Evolutionary conservation across 179 eudicot species (phyloP), one percentile per base, ranked within the genome.

Genomic region (Gypsophila paniculata): DNA sequence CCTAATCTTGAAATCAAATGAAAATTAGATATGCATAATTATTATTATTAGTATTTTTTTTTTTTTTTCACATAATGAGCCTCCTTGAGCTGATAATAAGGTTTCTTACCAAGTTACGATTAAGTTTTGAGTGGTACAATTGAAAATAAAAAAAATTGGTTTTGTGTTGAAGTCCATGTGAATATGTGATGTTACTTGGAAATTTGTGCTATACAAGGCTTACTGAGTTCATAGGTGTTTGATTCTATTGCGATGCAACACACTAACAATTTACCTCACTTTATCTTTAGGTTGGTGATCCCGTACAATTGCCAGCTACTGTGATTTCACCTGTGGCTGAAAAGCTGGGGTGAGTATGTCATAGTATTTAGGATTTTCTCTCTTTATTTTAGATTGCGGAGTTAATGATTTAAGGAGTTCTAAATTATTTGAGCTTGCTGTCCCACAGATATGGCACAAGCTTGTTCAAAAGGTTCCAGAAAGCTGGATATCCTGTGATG

Each of bases 291-390:
- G 96, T 92, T 74, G 99, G 99, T 69, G 99, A 95, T 85, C 99
- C 99, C 23, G 93, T 90, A 82, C 99, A 95, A 65, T 74, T 95
- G 81, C 99, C 99, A 72, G 97, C 99, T 72, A 95, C 99, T 74
- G 97, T 95, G 65, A 90, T 90, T 76, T 95, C 99, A 70, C 75
- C 90, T 52, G 61, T 80, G 71, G 97, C 99, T 70, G 79, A 86
- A 79, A 84, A 88, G 65, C 82, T 83, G 55, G 96, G 94, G 96
- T 93, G 84, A 76, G 81, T 44, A 36, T 64, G 26, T 55, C 71
- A 75, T 72, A 34, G 18, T 36, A 17, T 6, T 42, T 68, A 13
- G 10, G 15, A 69, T 63, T 66, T 13, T 21, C 51, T 68, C 44
- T 53, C 49, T 15, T 29, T 52, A 36, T 29, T 60, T 66, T 8